These are phyloP conservation scores for Prunella vulgaris DNA, from an alignment of 257 asterid species.

Conservation along the genomic window DNA sequence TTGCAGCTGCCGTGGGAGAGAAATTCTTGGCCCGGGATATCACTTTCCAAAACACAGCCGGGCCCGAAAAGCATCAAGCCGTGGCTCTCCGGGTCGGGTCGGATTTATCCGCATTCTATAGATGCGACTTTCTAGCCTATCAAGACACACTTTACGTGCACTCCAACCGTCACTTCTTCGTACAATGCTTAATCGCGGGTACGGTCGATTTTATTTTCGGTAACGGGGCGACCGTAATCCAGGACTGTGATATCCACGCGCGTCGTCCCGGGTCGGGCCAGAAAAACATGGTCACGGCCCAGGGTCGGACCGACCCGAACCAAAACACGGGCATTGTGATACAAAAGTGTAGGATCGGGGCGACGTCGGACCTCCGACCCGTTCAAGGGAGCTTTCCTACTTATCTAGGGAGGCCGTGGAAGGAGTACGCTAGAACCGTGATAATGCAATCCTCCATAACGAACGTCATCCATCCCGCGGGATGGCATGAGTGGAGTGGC, in stretches of 20 bases:
- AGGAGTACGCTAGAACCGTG: slow-evolving; percentile 59
- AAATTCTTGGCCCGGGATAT: slow-evolving; percentile 57
- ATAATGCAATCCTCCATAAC: slow-evolving; percentile 52
- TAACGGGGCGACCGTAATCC: slow-evolving; percentile 47
- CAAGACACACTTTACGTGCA: slow-evolving; percentile 62
- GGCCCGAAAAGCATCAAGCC: slow-evolving; percentile 60
- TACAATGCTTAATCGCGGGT: slow-evolving; percentile 43
- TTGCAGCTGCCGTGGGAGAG: slow-evolving; percentile 57
- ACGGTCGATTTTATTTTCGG: slow-evolving; percentile 68
- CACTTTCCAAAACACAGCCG: slow-evolving; percentile 67
- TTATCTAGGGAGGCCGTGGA: slow-evolving; percentile 59
- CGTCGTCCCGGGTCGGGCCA: slow-evolving; percentile 53
- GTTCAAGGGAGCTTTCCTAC: slow-evolving; percentile 45
- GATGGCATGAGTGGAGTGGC: slow-evolving; percentile 70
- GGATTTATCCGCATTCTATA: slow-evolving; percentile 53
- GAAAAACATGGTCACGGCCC: slow-evolving; percentile 63
- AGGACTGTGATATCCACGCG: slow-evolving; percentile 57
- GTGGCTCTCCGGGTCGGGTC: slow-evolving; percentile 69
- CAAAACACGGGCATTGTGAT: slow-evolving; percentile 69
- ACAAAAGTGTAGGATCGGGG: slow-evolving; percentile 48
- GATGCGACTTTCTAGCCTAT: slow-evolving; percentile 46
- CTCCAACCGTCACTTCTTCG: slow-evolving; percentile 52
- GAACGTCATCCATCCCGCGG: slow-evolving; percentile 46
- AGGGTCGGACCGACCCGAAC: slow-evolving; percentile 63
- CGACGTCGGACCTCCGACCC: slow-evolving; percentile 49